These are phyloP conservation scores for Solanum hybrid DNA, from an alignment of 305 asterid genomes.

Conservation along the genomic window DNA sequence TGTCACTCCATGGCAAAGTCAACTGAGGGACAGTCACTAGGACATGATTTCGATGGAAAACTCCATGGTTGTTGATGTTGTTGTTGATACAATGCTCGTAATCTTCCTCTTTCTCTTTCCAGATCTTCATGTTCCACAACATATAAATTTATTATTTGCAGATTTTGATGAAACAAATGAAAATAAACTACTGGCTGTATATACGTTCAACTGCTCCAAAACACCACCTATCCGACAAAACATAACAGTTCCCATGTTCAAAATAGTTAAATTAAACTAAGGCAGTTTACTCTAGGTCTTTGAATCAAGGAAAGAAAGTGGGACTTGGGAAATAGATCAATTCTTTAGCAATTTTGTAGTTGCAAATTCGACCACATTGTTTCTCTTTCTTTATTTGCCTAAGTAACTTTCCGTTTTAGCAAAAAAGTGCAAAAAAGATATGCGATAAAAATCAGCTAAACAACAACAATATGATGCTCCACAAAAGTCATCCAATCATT, in stretches of 20 bases:
- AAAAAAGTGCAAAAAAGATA: neutral
- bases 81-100: conserved; percentile 42
- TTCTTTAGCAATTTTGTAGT: too few species aligned
- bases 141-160: neutral
- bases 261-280: too few species aligned
- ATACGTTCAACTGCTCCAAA: neutral
- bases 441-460: neutral
- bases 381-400: neutral
- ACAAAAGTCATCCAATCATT: too few species aligned
- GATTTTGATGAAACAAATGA: neutral
- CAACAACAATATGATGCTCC: too few species aligned
- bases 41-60: neutral
- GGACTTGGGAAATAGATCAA: neutral
- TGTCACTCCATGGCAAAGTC: conserved; percentile 1
- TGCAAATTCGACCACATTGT: too few species aligned
- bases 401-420: neutral
- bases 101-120: conserved; percentile 55
- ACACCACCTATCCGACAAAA: neutral
- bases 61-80: conserved; percentile 13
- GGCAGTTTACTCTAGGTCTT: neutral
- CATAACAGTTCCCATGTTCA: neutral
- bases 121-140: conserved; percentile 69
- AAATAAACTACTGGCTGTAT: neutral
- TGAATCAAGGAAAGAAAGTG: neutral
- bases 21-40: conserved; percentile 5